Evolutionary conservation across 805 yeast genomes (phyloP).

Genomic region (Yamadazyma sp.): DNA sequence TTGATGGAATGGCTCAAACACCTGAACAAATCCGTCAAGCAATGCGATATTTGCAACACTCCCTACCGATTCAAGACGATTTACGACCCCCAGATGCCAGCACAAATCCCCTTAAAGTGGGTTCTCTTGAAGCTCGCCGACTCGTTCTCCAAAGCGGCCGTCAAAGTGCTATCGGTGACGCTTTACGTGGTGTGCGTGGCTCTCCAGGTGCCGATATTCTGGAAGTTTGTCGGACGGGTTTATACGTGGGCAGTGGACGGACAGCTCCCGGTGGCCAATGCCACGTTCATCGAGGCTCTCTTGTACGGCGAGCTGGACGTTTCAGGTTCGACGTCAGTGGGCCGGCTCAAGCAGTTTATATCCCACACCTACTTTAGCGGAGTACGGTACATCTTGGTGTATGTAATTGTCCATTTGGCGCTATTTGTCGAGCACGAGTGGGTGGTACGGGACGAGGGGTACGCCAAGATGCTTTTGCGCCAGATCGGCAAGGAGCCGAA

Average conservation of each 20-base stretch:
- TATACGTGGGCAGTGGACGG: slow-evolving; percentile 59
- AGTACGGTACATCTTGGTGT: slow-evolving; percentile 37
- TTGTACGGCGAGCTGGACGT: slow-evolving; percentile 36
- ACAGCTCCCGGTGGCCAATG: slow-evolving; percentile 38
- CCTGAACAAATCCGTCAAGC: slow-evolving; percentile 53
- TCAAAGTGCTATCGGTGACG: slow-evolving; percentile 23
- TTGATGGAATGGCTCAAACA: slow-evolving; percentile 82
- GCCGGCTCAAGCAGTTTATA: slow-evolving; percentile 25
- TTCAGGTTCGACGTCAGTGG: slow-evolving; percentile 10
- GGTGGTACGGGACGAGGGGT: slow-evolving; percentile 71
- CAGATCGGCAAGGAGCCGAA: slow-evolving; percentile 59
- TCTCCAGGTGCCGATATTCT: slow-evolving; percentile 57
- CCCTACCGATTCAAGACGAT: slow-evolving; percentile 67
- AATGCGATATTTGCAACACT: slow-evolving; percentile 87
- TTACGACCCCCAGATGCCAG: slow-evolving; percentile 66
- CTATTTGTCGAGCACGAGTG: slow-evolving; percentile 64
- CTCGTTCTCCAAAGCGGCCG: slow-evolving; percentile 15
- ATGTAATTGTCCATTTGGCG: slow-evolving; percentile 44
- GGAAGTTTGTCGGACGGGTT: slow-evolving; percentile 54
- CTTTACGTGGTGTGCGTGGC: slow-evolving; percentile 44
- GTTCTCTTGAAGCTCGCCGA: slow-evolving; percentile 41
- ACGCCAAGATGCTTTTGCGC: slow-evolving; percentile 53
- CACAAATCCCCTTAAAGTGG: slow-evolving; percentile 53
- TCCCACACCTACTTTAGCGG: slow-evolving; percentile 39
- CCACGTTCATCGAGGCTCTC: slow-evolving; percentile 30